phyloP scores from a whole-genome alignment of 805 yeast genomes.

The Scheffersomyces coipomensis region DNA sequence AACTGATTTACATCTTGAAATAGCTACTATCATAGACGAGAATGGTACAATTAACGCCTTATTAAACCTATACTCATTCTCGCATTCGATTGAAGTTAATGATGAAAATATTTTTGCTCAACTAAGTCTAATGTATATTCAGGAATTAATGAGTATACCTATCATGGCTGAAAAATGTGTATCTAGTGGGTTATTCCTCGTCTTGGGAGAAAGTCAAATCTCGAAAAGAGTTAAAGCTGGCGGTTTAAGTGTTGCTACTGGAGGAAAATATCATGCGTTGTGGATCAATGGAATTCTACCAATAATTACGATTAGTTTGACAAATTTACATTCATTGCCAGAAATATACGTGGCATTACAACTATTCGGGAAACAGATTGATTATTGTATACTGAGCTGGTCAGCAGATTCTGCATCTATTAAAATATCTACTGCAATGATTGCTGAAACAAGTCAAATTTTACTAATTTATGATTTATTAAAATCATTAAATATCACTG shows the following conservation, averaged over 20 bases:
- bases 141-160: constrained; percentile 63
- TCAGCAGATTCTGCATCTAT: constrained; percentile 49
- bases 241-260: constrained; percentile 47
- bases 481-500: constrained; percentile 50
- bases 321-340: constrained; percentile 63
- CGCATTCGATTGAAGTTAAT: constrained; percentile 59
- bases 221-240: constrained; percentile 69
- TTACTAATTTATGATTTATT: constrained; percentile 62
- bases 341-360: constrained; percentile 64
- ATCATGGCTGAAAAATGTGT: constrained; percentile 67
- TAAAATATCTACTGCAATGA: constrained; percentile 32
- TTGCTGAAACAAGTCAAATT: constrained; percentile 53
- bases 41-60: constrained; percentile 63
- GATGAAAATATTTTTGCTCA: constrained; percentile 74
- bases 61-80: constrained; percentile 63
- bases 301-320: constrained; percentile 56
- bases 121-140: constrained; percentile 62
- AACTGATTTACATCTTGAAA: constrained; percentile 42
- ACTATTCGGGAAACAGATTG: constrained; percentile 65
- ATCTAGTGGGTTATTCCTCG: constrained; percentile 59
- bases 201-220: constrained; percentile 71
- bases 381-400: constrained; percentile 68
- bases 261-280: constrained; percentile 64
- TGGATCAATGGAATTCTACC: constrained; percentile 87
- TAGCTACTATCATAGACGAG: constrained; percentile 53